Percentiles rank a stretch among this genome's conserved stretches.
Evolutionary conservation across 2,329 filamentous ascomycete species (phyloP).

Genomic region (Kalaharituber pfeilii): DNA sequence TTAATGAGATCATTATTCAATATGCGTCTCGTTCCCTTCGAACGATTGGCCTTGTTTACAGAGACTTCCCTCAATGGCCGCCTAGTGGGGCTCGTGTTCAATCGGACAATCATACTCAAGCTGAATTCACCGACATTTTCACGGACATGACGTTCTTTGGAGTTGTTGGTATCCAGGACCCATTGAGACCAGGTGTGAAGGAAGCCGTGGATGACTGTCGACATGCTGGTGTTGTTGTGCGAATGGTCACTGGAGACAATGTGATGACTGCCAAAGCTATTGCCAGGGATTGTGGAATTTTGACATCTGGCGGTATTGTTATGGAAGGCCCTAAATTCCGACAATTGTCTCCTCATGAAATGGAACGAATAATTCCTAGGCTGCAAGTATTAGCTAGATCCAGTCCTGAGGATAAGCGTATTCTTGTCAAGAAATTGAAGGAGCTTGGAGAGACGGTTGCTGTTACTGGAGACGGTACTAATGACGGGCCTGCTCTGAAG

Average conservation of each 20-base stretch:
- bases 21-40: conserved; percentile 68
- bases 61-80: conserved; percentile 73
- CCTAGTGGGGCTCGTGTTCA: conserved; percentile 42
- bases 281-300: conserved; percentile 29
- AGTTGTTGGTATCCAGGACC: conserved; percentile 33
- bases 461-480: conserved; percentile 49
- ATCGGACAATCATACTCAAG: conserved; percentile 31
- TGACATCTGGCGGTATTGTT: conserved; percentile 28
- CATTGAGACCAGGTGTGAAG: conserved; percentile 31
- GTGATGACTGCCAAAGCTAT: conserved; percentile 32
- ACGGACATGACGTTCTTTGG: conserved; percentile 36
- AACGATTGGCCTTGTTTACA: conserved; percentile 69
- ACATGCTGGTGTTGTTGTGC: conserved; percentile 32
- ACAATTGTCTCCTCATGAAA: conserved; percentile 29
- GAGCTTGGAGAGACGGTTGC: conserved; percentile 49
- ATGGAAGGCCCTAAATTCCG: conserved; percentile 33
- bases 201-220: conserved; percentile 30
- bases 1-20: conserved; percentile 52
- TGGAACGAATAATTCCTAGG: conserved; percentile 41
- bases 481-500: conserved; percentile 48
- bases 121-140: conserved; percentile 35
- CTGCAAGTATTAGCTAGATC: conserved; percentile 52
- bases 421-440: conserved; percentile 46
- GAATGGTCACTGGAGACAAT: conserved; percentile 35
- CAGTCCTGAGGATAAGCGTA: conserved; percentile 51